Evolutionary conservation across 1,284 basidiomycete genomes (phyloP), one percentile per base, ranked within the genome.

Genomic region (Ustilago lituana): DNA sequence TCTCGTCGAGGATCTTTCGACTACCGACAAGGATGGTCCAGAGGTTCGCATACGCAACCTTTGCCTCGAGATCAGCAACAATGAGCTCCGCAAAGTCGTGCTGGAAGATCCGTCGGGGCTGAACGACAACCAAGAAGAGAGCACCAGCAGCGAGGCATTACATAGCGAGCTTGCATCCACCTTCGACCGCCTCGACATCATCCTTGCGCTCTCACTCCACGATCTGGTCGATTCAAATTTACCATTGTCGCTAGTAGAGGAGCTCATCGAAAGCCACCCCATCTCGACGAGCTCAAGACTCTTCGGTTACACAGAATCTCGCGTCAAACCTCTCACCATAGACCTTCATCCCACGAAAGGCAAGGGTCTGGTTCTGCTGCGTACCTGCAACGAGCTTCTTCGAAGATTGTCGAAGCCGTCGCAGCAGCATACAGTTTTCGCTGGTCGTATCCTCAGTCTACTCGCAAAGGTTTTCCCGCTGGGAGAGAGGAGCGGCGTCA

Each of bases 401-500:
- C 87, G 91, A 15, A 87, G 93, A 1, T 85, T 94, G 12, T 91
- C 91, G 23, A 92, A 92, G 82, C 91, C 89, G 77, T 91, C 91
- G 47, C 86, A 87, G 9, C 89, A 88, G 32, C 79, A 84, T 48
- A 92, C 92, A 3, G 88, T 90, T 72, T 92, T 95, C 79, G 92
- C 91, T 67, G 93, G 93, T 2, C 87, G 92, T 1, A 93, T 95
- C 76, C 85, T 94, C 75, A 91, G 90, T 1, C 91, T 94, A 80
- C 84, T 95, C 43, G 91, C 90, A 62, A 87, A 87, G 1, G 91
- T 93, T 1, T 94, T 94, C 77, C 91, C 92, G 4, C 83, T 95
- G 9, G 90, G 91, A 2, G 93, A 95, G 81, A 85, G 92, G 43
- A 93, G 91, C 80, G 92, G 93, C 32, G 92, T 95, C 40, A 95